Evolutionary conservation across 2,329 filamentous ascomycete species (phyloP), one percentile per base, ranked within the genome.

Genomic region (Talaromyces sp.): DNA sequence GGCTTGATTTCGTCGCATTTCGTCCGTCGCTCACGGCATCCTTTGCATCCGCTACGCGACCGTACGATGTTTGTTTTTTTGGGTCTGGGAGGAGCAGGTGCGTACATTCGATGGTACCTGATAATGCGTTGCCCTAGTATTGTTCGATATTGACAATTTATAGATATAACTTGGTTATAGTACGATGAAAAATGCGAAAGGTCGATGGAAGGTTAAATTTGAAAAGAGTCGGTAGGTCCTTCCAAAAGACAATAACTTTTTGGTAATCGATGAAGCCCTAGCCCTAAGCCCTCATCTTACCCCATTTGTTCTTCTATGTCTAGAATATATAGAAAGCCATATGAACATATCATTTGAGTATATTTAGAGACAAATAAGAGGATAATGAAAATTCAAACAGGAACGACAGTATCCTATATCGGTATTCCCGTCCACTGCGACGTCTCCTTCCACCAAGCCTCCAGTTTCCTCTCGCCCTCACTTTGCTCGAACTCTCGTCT

Each of bases 381-480:
- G n/a, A 35, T 11, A 50, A 31, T n/a, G n/a, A 14, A 57, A n/a
- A 8, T 31, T 60, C 44, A 60, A 40, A 66, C 31, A 31, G 46
- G 44, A 46, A 71, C 65, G 25, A 67, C 67, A 14, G 63, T 65
- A 23, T 69, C 62, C 52, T 70, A 66, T 5, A 46, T 61, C 18
- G 57, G 67, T 18, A 68, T 60, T 28, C 59, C 39, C 23, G 63
- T 54, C 76, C 75, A 79, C 58, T 75, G 66, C 5, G 72, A 33
- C 25, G 66, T 78, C 66, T 73, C 72, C 6, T 25, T 42, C 76
- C 77, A 79, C n/a, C 78, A 31, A 14, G 18, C 64, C n/a, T 70
- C 61, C 65, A 78, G 75, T 56, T 66, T 67, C 7, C 63, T 54
- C 66, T 71, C 67, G 60, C 77, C 67, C 37, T 66, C 44, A 31